A percentile compares a stretch with the other conserved stretches of the same genome.
Conservation (phyloP, 2,329 filamentous ascomycete species). For the Hypoxylon sp. region DNA sequence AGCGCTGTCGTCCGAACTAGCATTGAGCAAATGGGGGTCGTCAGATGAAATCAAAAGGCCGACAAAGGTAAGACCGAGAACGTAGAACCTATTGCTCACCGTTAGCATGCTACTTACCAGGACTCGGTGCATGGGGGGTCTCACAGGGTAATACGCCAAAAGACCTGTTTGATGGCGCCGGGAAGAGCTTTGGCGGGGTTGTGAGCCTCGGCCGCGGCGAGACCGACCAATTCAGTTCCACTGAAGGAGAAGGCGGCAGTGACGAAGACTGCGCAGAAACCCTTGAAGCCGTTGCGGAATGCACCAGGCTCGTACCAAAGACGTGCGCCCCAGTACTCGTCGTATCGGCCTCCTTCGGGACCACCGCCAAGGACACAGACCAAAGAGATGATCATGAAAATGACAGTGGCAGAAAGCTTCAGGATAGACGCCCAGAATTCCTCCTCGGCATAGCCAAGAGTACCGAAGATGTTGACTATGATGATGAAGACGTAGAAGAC, state of each 20-base stretch:
- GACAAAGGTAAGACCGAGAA: constrained; percentile 64
- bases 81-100: constrained; percentile 57
- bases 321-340: constrained; percentile 62
- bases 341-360: constrained; percentile 60
- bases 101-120: constrained; percentile 24
- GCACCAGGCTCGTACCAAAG: constrained; percentile 64
- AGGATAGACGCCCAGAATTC: constrained; percentile 70
- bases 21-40: constrained; percentile 60
- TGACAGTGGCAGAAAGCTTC: constrained; percentile 68
- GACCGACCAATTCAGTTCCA: constrained; percentile 79
- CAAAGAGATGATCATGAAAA: constrained; percentile 73
- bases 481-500: constrained; percentile 66
- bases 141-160: constrained; percentile 66
- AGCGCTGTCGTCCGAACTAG: constrained; percentile 58
- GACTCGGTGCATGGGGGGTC: constrained; percentile 10
- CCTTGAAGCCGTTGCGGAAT: constrained; percentile 80
- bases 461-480: constrained; percentile 67
- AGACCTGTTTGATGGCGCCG: constrained; percentile 84
- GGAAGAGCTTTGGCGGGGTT: constrained; percentile 81
- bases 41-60: constrained; percentile 62
- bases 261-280: constrained; percentile 78
- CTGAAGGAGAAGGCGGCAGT: constrained; percentile 80
- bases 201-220: constrained; percentile 76
- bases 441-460: constrained; percentile 67
- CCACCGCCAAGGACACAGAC: constrained; percentile 71